A percentile compares a stretch with the other conserved stretches of the same genome.
phyloP scores from a whole-genome alignment of 768 basidiomycete species.

The Rubroboletus satanas region DNA sequence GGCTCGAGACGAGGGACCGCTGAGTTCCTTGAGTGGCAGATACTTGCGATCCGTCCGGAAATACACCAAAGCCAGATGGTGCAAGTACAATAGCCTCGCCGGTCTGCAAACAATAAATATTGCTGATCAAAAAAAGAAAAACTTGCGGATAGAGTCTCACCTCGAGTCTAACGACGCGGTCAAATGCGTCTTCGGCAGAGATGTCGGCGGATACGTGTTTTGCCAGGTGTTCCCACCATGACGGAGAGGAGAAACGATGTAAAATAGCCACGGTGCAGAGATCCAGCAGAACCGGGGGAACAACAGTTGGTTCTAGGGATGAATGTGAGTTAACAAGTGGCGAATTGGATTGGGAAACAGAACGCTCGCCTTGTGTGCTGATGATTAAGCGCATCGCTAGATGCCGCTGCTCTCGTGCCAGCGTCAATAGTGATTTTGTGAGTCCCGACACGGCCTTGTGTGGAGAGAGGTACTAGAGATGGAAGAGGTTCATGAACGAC shows the following conservation, averaged over 20 bases:
- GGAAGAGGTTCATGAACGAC: neutral
- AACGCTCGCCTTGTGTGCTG: constrained; percentile 59
- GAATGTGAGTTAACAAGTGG: neutral
- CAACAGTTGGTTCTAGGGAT: constrained; percentile 62
- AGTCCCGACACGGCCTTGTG: constrained; percentile 46
- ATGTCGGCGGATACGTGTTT: constrained; percentile 67
- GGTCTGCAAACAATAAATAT: constrained; percentile 40
- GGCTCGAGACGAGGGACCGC: constrained; percentile 1
- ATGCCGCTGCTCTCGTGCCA: constrained; percentile 69
- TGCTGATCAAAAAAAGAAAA: neutral
- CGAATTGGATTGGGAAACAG: neutral
- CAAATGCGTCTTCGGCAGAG: constrained; percentile 55
- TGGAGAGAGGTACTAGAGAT: constrained; percentile 54
- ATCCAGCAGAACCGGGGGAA: constrained; percentile 64
- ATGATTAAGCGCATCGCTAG: constrained; percentile 69
- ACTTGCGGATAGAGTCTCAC: constrained; percentile 31
- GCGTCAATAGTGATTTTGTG: constrained; percentile 51
- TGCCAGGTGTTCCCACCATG: constrained; percentile 69
- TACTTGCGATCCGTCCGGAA: constrained; percentile 22
- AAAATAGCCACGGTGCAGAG: constrained; percentile 62
- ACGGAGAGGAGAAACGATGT: constrained; percentile 71
- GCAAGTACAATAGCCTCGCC: constrained; percentile 69
- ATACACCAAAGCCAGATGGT: constrained; percentile 54
- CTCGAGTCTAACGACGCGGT: constrained; percentile 61
- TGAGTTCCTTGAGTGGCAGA: constrained; percentile 1